These are phyloP conservation scores for Aspergillus coremiiformis DNA, from an alignment of 495 filamentous ascomycete species.

Conservation along the genomic window DNA sequence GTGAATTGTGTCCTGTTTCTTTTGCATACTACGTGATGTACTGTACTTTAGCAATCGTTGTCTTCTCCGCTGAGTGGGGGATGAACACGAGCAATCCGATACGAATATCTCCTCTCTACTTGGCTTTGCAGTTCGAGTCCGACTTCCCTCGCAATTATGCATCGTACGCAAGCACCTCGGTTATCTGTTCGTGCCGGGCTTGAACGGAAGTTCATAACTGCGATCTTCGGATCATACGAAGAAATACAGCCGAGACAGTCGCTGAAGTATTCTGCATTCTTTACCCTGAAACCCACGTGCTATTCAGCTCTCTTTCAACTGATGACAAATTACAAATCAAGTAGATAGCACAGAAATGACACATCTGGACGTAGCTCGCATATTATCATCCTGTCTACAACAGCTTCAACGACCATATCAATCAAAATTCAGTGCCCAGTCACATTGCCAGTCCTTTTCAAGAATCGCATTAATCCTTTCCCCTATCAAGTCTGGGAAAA, in stretches of 20 bases:
- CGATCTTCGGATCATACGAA: too few species aligned
- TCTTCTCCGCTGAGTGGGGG: conserved; percentile 6
- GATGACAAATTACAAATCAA: neutral
- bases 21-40: conserved; percentile 40
- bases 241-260: too few species aligned
- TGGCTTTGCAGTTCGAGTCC: neutral
- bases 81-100: conserved; percentile 28
- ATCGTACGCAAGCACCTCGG: too few species aligned
- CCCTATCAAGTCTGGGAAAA: conserved; percentile 44
- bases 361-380: neutral
- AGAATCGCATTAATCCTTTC: conserved; percentile 38
- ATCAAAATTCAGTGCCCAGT: conserved; percentile 20
- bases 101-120: conserved; percentile 34
- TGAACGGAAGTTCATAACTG: too few species aligned
- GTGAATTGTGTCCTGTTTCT: conserved; percentile 33
- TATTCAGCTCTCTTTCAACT: neutral
- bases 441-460: conserved; percentile 25
- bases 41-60: conserved; percentile 29
- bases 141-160: too few species aligned
- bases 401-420: neutral
- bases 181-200: too few species aligned
- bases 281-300: too few species aligned
- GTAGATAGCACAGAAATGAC: neutral
- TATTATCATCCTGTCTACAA: neutral
- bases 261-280: too few species aligned